phyloP scores from a whole-genome alignment of 495 filamentous ascomycete genomes.

The Hypoxylon fragiforme region DNA sequence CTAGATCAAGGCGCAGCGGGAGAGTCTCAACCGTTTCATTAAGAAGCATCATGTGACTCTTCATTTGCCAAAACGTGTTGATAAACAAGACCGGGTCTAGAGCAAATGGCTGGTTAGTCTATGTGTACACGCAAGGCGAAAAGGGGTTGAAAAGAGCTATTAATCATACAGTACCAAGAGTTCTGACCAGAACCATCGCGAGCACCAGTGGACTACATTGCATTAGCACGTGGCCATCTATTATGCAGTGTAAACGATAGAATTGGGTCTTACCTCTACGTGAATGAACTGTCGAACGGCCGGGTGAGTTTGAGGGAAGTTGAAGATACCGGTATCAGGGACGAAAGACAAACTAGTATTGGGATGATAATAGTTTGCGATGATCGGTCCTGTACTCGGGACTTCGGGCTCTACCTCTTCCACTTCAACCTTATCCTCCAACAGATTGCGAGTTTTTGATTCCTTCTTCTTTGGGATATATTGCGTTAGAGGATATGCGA shows the following conservation, averaged over 20 bases:
- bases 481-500: constrained; percentile 81
- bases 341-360: constrained; percentile 91
- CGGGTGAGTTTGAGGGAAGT: constrained; percentile 68
- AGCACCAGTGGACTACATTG: constrained; percentile 57
- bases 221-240: too few species aligned
- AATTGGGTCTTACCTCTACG: constrained; percentile 58
- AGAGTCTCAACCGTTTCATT: constrained; percentile 88
- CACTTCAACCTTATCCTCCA: constrained; percentile 60
- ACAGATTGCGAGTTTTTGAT: constrained; percentile 84
- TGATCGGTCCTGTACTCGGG: constrained; percentile 61
- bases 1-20: constrained; percentile 81
- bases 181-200: constrained; percentile 82
- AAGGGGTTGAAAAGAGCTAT: neutral
- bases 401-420: constrained; percentile 54
- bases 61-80: constrained; percentile 98
- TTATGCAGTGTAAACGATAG: neutral
- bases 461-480: constrained; percentile 91
- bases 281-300: constrained; percentile 75
- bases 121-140: neutral
- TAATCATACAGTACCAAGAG: constrained; percentile 88
- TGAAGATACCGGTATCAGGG: constrained; percentile 72
- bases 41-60: constrained; percentile 83
- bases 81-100: constrained; percentile 75
- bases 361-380: constrained; percentile 89
- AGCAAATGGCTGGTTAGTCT: constrained; percentile 2